Evolutionary conservation across 768 basidiomycete genomes (phyloP).

Genomic region (Boletus rubescentipes): DNA sequence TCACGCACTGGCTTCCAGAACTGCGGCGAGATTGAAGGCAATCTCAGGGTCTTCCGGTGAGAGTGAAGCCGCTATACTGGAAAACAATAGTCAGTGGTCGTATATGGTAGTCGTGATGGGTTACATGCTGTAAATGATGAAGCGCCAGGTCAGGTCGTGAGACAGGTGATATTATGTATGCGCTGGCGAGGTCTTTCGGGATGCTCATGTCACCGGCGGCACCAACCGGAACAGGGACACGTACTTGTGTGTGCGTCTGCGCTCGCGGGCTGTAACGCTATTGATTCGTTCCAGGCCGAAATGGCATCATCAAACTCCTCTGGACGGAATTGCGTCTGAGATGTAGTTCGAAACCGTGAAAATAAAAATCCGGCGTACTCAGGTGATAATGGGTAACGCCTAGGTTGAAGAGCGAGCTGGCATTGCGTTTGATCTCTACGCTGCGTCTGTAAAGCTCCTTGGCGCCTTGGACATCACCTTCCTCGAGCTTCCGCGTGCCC

Average conservation of each 20-base stretch:
- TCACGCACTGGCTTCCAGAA: slow-evolving; percentile 81
- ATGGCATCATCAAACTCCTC: slow-evolving; percentile 90
- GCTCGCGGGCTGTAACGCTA: slow-evolving; percentile 76
- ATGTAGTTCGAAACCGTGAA: slow-evolving; percentile 13
- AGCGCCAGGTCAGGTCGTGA: slow-evolving; percentile 84
- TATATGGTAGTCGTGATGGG: slow-evolving; percentile 29
- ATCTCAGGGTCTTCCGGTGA: slow-evolving; percentile 90
- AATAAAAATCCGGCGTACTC: slow-evolving; percentile 48
- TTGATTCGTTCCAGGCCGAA: slow-evolving; percentile 82
- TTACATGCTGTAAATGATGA: slow-evolving; percentile 73
- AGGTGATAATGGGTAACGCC: slow-evolving; percentile 90
- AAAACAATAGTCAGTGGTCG: slow-evolving; percentile 33
- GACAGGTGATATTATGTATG: slow-evolving; percentile 80
- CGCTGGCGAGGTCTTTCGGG: slow-evolving; percentile 76
- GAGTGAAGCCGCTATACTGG: slow-evolving; percentile 78
- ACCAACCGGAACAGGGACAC: slow-evolving; percentile 30
- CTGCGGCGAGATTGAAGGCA: slow-evolving; percentile 87
- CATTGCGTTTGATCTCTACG: slow-evolving; percentile 74
- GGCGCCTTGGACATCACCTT: slow-evolving; percentile 80
- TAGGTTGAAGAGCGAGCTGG: slow-evolving; percentile 82
- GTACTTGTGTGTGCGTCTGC: slow-evolving; percentile 86
- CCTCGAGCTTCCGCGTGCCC: slow-evolving; percentile 81
- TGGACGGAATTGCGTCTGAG: slow-evolving; percentile 32
- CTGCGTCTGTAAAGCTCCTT: slow-evolving; percentile 77
- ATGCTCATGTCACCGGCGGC: slow-evolving; percentile 22